These are phyloP conservation scores for Flaveria linearis DNA, from an alignment of 129 eudicot species.

Conservation along the genomic window DNA sequence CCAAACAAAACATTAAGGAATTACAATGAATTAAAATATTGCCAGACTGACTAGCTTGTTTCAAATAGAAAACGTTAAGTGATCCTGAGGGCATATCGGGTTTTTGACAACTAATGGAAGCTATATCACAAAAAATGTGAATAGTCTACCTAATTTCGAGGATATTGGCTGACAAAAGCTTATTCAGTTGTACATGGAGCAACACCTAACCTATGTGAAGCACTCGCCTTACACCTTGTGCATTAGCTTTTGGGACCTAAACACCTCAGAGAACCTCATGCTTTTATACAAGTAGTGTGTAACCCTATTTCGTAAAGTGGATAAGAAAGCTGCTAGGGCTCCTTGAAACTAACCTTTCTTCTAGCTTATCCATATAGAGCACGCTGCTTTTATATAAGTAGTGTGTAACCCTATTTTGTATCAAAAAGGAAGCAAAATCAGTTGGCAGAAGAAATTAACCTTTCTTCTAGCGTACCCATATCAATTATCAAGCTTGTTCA, in stretches of 20 bases:
- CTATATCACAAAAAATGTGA: neutral
- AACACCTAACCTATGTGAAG: too few species aligned
- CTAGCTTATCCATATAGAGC: neutral
- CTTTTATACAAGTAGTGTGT: too few species aligned
- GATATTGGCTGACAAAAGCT: too few species aligned
- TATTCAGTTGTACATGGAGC: too few species aligned
- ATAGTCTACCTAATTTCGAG: neutral
- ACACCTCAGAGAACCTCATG: neutral
- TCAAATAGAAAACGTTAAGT: too few species aligned
- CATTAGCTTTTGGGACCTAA: neutral
- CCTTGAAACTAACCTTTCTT: neutral
- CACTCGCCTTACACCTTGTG: neutral
- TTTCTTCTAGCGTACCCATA: neutral
- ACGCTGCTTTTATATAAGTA: too few species aligned
- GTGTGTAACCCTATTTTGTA: neutral
- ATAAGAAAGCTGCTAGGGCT: neutral
- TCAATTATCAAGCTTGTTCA: neutral
- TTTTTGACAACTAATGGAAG: neutral
- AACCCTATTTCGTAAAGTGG: neutral
- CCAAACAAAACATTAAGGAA: too few species aligned
- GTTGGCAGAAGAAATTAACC: neutral
- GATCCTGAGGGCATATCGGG: neutral
- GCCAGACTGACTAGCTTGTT: too few species aligned
- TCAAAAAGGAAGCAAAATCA: neutral
- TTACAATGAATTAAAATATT: too few species aligned